Conservation (phyloP, 139 green algal species). For the Ulvella scutata region DNA sequence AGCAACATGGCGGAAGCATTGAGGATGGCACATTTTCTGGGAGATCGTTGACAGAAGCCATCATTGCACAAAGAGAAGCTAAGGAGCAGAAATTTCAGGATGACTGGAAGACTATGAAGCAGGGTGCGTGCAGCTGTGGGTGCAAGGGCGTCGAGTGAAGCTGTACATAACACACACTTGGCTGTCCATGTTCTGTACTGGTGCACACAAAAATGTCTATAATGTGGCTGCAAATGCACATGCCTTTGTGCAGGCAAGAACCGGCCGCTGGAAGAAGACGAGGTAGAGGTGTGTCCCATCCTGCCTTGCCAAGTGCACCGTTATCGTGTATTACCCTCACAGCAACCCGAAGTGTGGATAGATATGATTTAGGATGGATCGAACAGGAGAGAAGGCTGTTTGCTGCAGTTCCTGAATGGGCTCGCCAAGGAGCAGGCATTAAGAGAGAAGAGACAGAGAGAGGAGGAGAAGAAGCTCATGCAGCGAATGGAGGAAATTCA, state of each 20-base stretch:
- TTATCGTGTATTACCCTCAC: too few species aligned
- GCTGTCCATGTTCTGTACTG: background rate
- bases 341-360: too few species aligned
- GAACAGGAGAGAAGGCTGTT: too few species aligned
- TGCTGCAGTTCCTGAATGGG: background rate
- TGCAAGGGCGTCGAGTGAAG: background rate
- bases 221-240: background rate
- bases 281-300: too few species aligned
- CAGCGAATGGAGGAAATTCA: background rate
- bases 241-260: background rate
- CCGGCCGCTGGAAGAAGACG: background rate
- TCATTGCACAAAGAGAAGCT: background rate
- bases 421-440: background rate
- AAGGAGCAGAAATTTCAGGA: background rate
- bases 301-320: too few species aligned
- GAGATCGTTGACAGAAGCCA: background rate
- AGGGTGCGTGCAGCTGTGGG: background rate
- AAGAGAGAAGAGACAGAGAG: background rate
- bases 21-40: background rate
- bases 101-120: background rate
- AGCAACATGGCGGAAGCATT: background rate
- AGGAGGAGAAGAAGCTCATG: background rate
- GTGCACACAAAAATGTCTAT: background rate
- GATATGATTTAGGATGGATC: too few species aligned
- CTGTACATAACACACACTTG: background rate